These are phyloP conservation scores for Gossypium stocksii DNA, from an alignment of 345 rosid species.

Conservation along the genomic window DNA sequence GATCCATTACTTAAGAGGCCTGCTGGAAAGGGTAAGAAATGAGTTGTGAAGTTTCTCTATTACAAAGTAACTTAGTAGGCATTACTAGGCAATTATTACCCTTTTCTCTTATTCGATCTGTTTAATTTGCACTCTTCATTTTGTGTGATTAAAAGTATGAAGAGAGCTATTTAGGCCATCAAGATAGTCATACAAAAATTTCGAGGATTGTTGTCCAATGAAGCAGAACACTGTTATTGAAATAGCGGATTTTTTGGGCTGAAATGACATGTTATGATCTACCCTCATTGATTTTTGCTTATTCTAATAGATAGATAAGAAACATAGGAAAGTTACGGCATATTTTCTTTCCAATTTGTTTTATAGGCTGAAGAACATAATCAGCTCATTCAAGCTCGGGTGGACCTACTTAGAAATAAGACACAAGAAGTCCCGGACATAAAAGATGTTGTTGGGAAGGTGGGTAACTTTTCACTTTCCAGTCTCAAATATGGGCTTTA, in stretches of 20 bases:
- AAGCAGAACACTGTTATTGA: neutral
- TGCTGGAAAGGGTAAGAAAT: constrained; percentile 50
- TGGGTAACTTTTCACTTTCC: constrained; percentile 13
- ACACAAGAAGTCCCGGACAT: constrained; percentile 32
- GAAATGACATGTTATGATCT: neutral
- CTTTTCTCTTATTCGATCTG: neutral
- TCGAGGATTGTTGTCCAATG: neutral
- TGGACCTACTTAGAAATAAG: constrained; percentile 40
- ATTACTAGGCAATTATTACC: neutral
- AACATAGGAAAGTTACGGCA: neutral
- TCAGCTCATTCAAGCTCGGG: constrained; percentile 33
- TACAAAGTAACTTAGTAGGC: neutral
- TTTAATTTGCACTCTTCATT: neutral
- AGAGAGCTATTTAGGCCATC: neutral
- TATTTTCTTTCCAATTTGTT: neutral
- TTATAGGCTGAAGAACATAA: constrained; percentile 62
- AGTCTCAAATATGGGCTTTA: neutral
- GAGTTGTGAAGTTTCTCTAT: neutral
- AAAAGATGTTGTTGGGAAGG: constrained; percentile 41
- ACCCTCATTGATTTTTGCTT: neutral
- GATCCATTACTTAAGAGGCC: constrained; percentile 43
- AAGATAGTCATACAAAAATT: neutral
- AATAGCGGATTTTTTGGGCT: neutral
- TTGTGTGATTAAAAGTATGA: neutral
- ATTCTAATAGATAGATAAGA: neutral